Base-by-base conservation (phyloP, 106 monocot genomes). In the Xerophyta viscosa region DNA sequence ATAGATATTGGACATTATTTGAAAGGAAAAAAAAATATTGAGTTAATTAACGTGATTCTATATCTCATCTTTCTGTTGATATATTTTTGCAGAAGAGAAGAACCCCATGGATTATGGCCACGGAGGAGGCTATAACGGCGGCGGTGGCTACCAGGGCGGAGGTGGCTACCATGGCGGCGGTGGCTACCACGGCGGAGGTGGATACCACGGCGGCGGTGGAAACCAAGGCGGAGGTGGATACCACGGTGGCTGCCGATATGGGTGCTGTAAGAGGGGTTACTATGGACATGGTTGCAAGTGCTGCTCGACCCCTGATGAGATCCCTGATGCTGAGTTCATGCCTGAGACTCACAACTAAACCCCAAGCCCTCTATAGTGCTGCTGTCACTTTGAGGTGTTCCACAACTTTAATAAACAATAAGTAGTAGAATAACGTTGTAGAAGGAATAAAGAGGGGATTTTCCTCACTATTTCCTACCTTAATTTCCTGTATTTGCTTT, bases 191-290 rank as follows among this genome's bases (percentile, higher is more conserved):
- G 20, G 20, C 6, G 46, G 46, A 1, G 46, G 46, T 23, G 46
- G n/a, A n/a, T n/a, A n/a, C n/a, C n/a, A n/a, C 11, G 5, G 11
- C 12, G 25, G 50, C 7, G 50, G 50, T 22, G 50, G 50, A 10
- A 28, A 53, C 29, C 6, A 21, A 1, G 54, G 54, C 5, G 54
- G n/a, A n/a, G n/a, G n/a, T n/a, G n/a, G 54, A 15, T 31, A 54
- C 31, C 30, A 10, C 3, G 50, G 50, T 25, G 50, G 50, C 21
- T 0, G 24, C 4, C 0, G 8, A 5, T 23, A 25, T 25, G 26
- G 26, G 6, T 21, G 50, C 12, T 21, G 50, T 8, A 8, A 47
- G 17, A 12, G 9, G 10, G 39, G 39, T 39, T 10, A 15, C 10
- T 39, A 39, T 39, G 39, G 39, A 3, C 13, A 11, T 11, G 33